Evolutionary conservation across 768 basidiomycete species (phyloP).

Genomic region (Tephrocybe sp.): DNA sequence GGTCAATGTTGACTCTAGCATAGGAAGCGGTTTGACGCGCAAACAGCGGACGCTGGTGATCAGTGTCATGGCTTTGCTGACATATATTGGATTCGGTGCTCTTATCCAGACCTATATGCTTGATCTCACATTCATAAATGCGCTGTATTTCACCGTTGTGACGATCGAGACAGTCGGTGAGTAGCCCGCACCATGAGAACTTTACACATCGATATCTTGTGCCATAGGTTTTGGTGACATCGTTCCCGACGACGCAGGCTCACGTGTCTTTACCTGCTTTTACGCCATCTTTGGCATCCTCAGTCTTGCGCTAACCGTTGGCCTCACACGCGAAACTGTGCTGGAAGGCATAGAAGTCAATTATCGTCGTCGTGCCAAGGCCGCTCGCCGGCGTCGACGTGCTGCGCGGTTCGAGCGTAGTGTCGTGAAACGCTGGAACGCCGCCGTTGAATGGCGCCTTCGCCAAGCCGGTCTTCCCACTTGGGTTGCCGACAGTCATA

Average conservation of each 20-base stretch:
- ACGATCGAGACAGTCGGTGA: slow-evolving; percentile 67
- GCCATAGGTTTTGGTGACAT: slow-evolving; percentile 74
- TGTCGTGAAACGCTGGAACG: slow-evolving; percentile 53
- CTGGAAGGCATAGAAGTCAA: slow-evolving; percentile 70
- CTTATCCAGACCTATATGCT: slow-evolving; percentile 54
- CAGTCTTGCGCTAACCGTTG: slow-evolving; percentile 61
- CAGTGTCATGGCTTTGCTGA: slow-evolving; percentile 69
- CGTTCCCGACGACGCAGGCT: slow-evolving; percentile 42
- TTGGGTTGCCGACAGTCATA: slow-evolving; percentile 46
- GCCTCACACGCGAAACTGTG: slow-evolving; percentile 65
- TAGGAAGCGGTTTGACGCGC: slow-evolving; percentile 77
- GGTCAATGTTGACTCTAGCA: background rate
- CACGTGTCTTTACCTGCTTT: slow-evolving; percentile 57
- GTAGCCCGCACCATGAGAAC: slow-evolving; percentile 11
- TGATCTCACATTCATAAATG: slow-evolving; percentile 61
- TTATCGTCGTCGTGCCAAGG: slow-evolving; percentile 52
- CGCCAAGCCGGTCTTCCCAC: slow-evolving; percentile 41
- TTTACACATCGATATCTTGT: slow-evolving; percentile 2
- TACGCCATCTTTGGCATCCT: slow-evolving; percentile 62
- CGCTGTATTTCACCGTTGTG: slow-evolving; percentile 74
- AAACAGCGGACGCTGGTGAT: slow-evolving; percentile 81
- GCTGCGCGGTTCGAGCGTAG: slow-evolving; percentile 38
- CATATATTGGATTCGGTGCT: slow-evolving; percentile 73
- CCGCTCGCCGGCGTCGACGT: slow-evolving; percentile 43
- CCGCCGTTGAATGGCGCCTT: slow-evolving; percentile 65